Percentiles rank a stretch among this genome's conserved stretches.
These are phyloP conservation scores for Claviceps cyperi DNA, from an alignment of 2,329 filamentous ascomycete genomes.

Conservation along the genomic window DNA sequence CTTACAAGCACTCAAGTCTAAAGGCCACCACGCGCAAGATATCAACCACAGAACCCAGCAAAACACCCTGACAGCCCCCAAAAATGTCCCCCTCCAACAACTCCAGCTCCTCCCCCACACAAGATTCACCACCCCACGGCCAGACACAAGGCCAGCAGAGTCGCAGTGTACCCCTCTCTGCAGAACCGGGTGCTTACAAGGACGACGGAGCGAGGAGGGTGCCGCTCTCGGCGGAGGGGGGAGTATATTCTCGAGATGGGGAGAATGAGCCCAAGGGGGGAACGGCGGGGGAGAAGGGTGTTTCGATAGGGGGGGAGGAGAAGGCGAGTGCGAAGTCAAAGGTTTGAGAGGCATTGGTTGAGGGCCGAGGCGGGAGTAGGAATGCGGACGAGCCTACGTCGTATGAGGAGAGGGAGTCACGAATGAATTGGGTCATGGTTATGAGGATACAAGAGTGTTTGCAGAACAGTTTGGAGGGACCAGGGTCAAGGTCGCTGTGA, in stretches of 20 bases:
- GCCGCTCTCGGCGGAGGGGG: constrained; percentile 4
- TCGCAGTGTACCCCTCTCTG: background rate
- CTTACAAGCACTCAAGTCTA: too few species aligned
- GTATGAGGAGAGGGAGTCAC: too few species aligned
- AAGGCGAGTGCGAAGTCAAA: background rate
- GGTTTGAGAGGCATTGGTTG: background rate
- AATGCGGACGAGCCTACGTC: background rate
- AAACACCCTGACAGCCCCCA: too few species aligned
- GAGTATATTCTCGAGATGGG: constrained; percentile 2
- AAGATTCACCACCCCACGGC: background rate
- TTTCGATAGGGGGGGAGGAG: background rate
- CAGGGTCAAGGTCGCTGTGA: too few species aligned
- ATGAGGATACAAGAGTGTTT: too few species aligned
- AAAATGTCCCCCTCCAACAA: background rate
- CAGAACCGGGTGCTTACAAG: constrained; percentile 2
- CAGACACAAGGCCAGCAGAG: background rate
- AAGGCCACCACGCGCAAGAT: too few species aligned
- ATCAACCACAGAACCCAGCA: too few species aligned
- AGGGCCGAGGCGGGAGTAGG: background rate
- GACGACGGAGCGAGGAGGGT: background rate
- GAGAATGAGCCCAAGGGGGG: constrained; percentile 4
- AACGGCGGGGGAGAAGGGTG: constrained; percentile 1
- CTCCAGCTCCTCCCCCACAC: too few species aligned
- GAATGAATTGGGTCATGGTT: too few species aligned
- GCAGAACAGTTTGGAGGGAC: too few species aligned